Evolutionary conservation across 352 stramenopile species (phyloP).

Genomic region (Globisporangium uncinulatum): DNA sequence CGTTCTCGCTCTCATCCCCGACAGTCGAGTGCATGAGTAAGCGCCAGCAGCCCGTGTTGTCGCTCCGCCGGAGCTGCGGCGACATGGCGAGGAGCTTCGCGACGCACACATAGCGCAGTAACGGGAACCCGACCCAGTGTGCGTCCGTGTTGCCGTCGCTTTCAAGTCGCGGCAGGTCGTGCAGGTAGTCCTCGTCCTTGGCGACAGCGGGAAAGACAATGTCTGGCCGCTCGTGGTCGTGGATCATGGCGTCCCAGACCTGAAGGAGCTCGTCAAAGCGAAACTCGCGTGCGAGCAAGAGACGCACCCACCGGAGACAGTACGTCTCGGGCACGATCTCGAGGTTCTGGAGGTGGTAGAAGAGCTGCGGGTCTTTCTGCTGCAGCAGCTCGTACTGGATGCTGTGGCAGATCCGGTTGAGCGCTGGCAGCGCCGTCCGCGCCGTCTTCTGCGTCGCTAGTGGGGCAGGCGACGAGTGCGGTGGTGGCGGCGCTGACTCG

Average conservation of each 20-base stretch:
- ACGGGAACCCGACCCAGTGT: slow-evolving; percentile 50
- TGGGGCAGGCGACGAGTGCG: neutral
- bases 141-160: slow-evolving; percentile 1
- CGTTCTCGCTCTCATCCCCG: slow-evolving; percentile 12
- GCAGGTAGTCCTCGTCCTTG: slow-evolving; percentile 29
- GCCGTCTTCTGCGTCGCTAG: neutral
- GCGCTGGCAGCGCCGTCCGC: slow-evolving; percentile 24
- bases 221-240: slow-evolving; percentile 20
- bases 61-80: slow-evolving; percentile 34
- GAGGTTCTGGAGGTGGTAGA: slow-evolving; percentile 74
- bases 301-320: slow-evolving; percentile 72
- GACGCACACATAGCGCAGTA: slow-evolving; percentile 68
- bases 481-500: neutral
- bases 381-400: slow-evolving; percentile 75
- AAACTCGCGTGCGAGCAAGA: slow-evolving; percentile 77
- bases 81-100: slow-evolving; percentile 58
- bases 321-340: slow-evolving; percentile 80
- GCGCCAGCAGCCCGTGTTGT: slow-evolving; percentile 68
- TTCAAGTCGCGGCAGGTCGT: slow-evolving; percentile 28
- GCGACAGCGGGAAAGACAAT: slow-evolving; percentile 37
- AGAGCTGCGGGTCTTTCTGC: slow-evolving; percentile 76
- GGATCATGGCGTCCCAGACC: slow-evolving; percentile 72
- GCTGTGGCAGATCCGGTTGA: slow-evolving; percentile 64
- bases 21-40: slow-evolving; percentile 61
- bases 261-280: slow-evolving; percentile 48